A percentile compares a stretch with the other conserved stretches of the same genome.
Evolutionary conservation across 192 early-diverging fungal species (phyloP).

Genomic region (Linnemannia schmuckeri): DNA sequence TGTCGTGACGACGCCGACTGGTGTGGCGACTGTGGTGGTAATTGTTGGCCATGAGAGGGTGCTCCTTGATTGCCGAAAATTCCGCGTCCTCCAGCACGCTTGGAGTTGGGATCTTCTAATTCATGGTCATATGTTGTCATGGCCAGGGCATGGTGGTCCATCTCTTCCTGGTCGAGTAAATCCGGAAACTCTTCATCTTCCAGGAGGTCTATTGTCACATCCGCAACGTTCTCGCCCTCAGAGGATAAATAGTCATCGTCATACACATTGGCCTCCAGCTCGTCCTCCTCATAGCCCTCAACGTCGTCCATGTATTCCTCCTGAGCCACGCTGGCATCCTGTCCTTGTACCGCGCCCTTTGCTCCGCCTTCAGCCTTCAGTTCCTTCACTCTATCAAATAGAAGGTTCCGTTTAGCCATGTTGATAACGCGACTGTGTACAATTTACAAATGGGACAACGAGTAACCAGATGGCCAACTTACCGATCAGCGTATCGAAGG

Average conservation of each 20-base stretch:
- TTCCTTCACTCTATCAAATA: conserved; percentile 42
- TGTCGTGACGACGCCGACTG: conserved; percentile 23
- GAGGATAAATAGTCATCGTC: conserved; percentile 47
- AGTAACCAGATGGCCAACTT: neutral
- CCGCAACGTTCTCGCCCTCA: conserved; percentile 55
- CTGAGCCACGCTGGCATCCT: neutral
- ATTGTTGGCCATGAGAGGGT: neutral
- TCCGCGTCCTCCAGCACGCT: neutral
- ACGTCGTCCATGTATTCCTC: conserved; percentile 55
- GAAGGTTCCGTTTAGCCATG: neutral
- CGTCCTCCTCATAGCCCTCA: conserved; percentile 30
- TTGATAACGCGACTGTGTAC: neutral
- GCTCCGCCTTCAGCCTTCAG: conserved; percentile 40
- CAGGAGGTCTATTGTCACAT: conserved; percentile 57
- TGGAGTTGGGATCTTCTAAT: conserved; percentile 24
- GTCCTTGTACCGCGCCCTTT: conserved; percentile 14
- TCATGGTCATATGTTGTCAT: conserved; percentile 50
- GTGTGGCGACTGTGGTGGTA: conserved; percentile 17
- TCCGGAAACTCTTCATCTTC: conserved; percentile 57
- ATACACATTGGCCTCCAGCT: conserved; percentile 20
- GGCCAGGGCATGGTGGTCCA: conserved; percentile 35
- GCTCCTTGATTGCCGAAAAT: neutral
- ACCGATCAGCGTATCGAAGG: conserved; percentile 95
- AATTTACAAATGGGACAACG: neutral
- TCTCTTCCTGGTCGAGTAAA: conserved; percentile 47